phyloP scores from a whole-genome alignment of 305 asterid species.

The Fraxinus ornus region DNA sequence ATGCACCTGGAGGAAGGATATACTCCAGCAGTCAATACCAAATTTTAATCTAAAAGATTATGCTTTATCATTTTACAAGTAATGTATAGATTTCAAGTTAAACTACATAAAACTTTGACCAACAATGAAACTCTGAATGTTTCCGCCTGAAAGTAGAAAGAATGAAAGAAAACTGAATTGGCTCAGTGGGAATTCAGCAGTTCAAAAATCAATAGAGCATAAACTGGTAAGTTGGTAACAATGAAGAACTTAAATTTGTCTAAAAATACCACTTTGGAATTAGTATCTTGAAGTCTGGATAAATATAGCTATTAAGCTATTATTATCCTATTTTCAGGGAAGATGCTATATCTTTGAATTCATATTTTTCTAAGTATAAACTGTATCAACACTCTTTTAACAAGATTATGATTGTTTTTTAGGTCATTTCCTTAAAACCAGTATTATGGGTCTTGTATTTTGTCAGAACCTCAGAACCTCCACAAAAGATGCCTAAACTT shows the following conservation, averaged over 20 bases:
- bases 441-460: background rate
- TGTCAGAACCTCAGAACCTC: background rate
- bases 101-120: background rate
- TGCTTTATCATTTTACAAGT: background rate
- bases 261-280: background rate
- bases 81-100: background rate
- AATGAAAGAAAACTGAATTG: background rate
- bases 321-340: background rate
- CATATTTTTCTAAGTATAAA: background rate
- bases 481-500: conserved; percentile 12
- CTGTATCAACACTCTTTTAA: background rate
- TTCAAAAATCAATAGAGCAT: background rate
- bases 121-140: background rate
- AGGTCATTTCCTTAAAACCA: background rate
- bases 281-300: conserved; percentile 3
- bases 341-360: conserved; percentile 12
- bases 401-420: background rate
- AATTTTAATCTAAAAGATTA: background rate
- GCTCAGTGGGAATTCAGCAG: conserved; percentile 4
- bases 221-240: background rate
- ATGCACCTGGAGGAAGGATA: conserved; percentile 60
- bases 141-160: background rate
- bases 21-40: conserved; percentile 20
- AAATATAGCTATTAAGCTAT: background rate
- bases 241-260: background rate